Evolutionary conservation across 768 basidiomycete genomes (phyloP), one percentile per base, ranked within the genome.

Genomic region (Mycena olivaceomarginata): DNA sequence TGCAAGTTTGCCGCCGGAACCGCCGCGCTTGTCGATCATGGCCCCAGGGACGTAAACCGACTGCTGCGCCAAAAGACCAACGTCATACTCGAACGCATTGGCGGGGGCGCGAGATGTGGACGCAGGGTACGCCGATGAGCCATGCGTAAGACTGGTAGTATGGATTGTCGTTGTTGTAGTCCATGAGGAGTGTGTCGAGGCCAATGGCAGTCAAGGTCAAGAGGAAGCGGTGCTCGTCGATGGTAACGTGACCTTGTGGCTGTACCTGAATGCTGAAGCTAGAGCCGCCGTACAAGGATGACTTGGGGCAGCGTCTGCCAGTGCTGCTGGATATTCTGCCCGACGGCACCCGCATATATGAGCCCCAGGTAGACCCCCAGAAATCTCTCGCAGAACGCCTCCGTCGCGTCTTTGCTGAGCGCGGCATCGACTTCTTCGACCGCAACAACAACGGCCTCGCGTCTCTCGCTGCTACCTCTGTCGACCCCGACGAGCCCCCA

Each of bases 41-140:
- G 96, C 96, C 10, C 96, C 96, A 31, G 96, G 96, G 31, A 97
- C 96, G 84, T 97, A 98, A 68, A 96, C 96, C 83, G 95, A 96
- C 84, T 97, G 96, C 82, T 97, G 96, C 4, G 96, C 96, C 60
- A 96, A 90, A 70, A 96, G 96, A 37, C 96, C 96, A 59, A 97
- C 96, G 84, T 97, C 96, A 82, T 97, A 97, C 84, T 97, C 96
- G 84, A 97, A 96, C 20, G 96, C 96, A 81, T 97, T 97, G 18
- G 96, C 94, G 48, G 95, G 96, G 12, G 95, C 48, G 68, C 95
- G 94, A 4, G 94, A 93, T 12, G 91, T 89, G 4, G 94, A 92
- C 20, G 91, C 86, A 9, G 95, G 90, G 83, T 90, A 95, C 78
- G 93, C 31, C 3, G 31, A 92, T 31, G 95, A 94, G 16, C 94